Evolutionary conservation across 306 rosid genomes (phyloP).

Genomic region (Vigna trinervia): DNA sequence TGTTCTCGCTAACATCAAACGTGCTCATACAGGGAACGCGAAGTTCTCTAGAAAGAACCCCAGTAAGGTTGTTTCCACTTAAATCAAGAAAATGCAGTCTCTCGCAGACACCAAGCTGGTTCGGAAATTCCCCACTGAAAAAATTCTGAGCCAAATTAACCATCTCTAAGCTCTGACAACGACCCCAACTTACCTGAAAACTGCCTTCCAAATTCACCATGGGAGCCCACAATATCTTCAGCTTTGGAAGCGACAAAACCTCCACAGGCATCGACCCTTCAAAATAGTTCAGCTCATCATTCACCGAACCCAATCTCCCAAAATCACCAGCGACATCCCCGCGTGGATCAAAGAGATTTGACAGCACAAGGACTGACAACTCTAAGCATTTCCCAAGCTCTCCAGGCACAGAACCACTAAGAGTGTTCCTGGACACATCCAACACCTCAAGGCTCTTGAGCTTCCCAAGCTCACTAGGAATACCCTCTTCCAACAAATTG

Average conservation of each 20-base stretch:
- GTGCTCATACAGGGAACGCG: constrained; percentile 75
- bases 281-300: constrained; percentile 75
- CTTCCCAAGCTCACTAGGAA: constrained; percentile 71
- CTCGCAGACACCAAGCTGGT: constrained; percentile 61
- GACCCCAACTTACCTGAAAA: constrained; percentile 69
- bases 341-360: constrained; percentile 66
- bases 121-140: constrained; percentile 68
- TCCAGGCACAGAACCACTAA: constrained; percentile 65
- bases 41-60: constrained; percentile 62
- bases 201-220: constrained; percentile 73
- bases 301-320: constrained; percentile 41
- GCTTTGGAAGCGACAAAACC: constrained; percentile 66
- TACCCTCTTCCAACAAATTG: constrained; percentile 68
- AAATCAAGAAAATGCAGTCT: constrained; percentile 75
- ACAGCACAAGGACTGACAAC: constrained; percentile 76
- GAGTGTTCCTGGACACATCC: constrained; percentile 89
- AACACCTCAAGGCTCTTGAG: constrained; percentile 69
- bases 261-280: constrained; percentile 73
- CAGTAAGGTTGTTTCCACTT: constrained; percentile 70
- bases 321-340: constrained; percentile 24
- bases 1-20: constrained; percentile 81
- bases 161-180: constrained; percentile 76
- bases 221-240: constrained; percentile 86
- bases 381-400: constrained; percentile 74
- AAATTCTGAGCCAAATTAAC: constrained; percentile 77